These are phyloP conservation scores for Isabelozyma pseudorhagii DNA, from an alignment of 805 yeast genomes.

Conservation along the genomic window DNA sequence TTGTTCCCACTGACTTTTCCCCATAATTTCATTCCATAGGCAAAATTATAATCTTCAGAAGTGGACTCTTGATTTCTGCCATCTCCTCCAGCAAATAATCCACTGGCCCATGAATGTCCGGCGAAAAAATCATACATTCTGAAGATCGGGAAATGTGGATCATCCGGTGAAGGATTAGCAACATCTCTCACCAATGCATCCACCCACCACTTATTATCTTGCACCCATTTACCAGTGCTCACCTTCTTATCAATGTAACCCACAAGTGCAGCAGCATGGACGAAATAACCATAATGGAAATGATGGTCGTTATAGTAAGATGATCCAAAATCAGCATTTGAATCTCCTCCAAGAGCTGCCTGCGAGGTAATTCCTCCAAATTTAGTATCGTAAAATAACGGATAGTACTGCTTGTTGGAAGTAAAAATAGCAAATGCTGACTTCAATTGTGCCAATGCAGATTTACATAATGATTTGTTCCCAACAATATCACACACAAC, in stretches of 20 bases:
- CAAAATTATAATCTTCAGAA: constrained; percentile 66
- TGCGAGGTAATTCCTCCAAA: constrained; percentile 14
- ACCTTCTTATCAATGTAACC: constrained; percentile 10
- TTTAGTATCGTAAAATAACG: constrained; percentile 14
- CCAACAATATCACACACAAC: constrained; percentile 12
- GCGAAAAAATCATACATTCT: constrained; percentile 65
- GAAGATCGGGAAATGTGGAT: constrained; percentile 56
- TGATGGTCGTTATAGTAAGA: constrained; percentile 19
- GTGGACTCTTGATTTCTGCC: constrained; percentile 69
- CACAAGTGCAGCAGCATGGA: constrained; percentile 16
- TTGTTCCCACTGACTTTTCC: constrained; percentile 51
- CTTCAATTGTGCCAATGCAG: constrained; percentile 6
- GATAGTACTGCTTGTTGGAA: constrained; percentile 4
- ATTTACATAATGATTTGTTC: constrained; percentile 7
- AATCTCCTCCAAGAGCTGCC: constrained; percentile 2
- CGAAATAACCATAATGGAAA: constrained; percentile 15
- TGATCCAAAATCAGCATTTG: constrained; percentile 11
- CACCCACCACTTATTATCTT: constrained; percentile 48
- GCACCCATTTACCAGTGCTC: constrained; percentile 49
- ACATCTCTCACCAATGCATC: constrained; percentile 60
- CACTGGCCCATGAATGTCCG: constrained; percentile 75
- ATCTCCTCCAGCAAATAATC: constrained; percentile 56
- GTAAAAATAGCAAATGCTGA: constrained; percentile 6
- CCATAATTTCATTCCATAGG: constrained; percentile 68
- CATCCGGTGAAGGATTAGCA: constrained; percentile 56